Conservation (phyloP, 2,329 filamentous ascomycete genomes). For the Neocatenulostroma microsporum region DNA sequence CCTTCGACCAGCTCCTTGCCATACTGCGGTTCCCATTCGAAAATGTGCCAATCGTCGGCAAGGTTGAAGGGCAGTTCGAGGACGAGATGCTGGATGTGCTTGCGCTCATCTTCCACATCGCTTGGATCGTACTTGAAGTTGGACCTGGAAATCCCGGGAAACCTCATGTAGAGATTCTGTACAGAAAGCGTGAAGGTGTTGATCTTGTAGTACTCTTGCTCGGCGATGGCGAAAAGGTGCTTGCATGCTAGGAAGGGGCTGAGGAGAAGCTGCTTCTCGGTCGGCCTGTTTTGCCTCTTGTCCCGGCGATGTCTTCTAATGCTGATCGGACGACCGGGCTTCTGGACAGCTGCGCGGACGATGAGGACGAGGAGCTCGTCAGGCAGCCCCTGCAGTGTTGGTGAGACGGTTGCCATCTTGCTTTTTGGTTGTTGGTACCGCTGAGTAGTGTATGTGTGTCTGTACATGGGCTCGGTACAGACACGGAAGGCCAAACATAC, state of each 20-base stretch:
- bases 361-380: too few species aligned
- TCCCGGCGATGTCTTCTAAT: too few species aligned
- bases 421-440: too few species aligned
- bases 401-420: too few species aligned
- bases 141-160: background rate
- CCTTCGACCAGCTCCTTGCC: background rate
- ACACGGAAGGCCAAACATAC: too few species aligned
- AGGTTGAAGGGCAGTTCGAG: background rate
- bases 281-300: background rate
- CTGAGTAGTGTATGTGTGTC: too few species aligned
- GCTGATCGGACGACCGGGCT: too few species aligned
- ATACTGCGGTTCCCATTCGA: background rate
- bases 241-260: background rate
- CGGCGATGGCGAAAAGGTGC: background rate
- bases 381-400: too few species aligned
- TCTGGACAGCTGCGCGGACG: too few species aligned
- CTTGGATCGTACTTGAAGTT: too few species aligned
- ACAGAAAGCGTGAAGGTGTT: background rate
- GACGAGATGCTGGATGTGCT: background rate
- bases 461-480: too few species aligned
- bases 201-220: background rate
- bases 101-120: background rate
- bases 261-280: background rate
- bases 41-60: background rate
- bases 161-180: background rate